These are phyloP conservation scores for Mycena vulgaris DNA, from an alignment of 768 basidiomycete genomes.

Conservation along the genomic window DNA sequence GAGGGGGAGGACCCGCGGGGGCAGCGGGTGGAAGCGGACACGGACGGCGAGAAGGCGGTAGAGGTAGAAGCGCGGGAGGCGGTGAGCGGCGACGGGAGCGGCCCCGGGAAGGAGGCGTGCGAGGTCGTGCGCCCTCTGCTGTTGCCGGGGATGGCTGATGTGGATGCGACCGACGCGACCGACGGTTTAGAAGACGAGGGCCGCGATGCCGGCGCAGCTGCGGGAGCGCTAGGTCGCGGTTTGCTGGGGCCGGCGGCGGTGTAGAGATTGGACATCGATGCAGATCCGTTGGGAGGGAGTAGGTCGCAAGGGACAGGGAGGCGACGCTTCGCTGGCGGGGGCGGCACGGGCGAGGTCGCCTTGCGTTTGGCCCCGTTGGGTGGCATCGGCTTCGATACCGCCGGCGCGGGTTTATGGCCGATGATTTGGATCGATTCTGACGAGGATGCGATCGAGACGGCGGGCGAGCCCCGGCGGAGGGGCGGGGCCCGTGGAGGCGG, in stretches of 20 bases:
- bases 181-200: background rate
- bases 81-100: background rate
- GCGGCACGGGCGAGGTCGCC: conserved; percentile 1
- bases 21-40: background rate
- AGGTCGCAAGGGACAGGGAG: background rate
- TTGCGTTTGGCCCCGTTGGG: conserved; percentile 6
- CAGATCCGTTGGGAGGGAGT: background rate
- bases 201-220: background rate
- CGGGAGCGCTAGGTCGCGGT: background rate
- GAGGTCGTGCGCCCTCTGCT: background rate
- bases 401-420: background rate
- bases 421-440: background rate
- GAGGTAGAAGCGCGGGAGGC: background rate
- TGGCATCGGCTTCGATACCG: background rate
- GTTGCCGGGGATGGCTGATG: background rate
- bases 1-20: background rate
- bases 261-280: background rate
- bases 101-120: background rate
- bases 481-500: background rate
- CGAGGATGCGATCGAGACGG: conserved; percentile 8
- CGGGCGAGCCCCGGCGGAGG: conserved; percentile 2
- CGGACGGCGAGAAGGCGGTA: background rate
- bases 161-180: no score
- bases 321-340: conserved; percentile 15
- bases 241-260: background rate